Base-by-base conservation (phyloP, 2,329 filamentous ascomycete species). In the Madurella fahalii region DNA sequence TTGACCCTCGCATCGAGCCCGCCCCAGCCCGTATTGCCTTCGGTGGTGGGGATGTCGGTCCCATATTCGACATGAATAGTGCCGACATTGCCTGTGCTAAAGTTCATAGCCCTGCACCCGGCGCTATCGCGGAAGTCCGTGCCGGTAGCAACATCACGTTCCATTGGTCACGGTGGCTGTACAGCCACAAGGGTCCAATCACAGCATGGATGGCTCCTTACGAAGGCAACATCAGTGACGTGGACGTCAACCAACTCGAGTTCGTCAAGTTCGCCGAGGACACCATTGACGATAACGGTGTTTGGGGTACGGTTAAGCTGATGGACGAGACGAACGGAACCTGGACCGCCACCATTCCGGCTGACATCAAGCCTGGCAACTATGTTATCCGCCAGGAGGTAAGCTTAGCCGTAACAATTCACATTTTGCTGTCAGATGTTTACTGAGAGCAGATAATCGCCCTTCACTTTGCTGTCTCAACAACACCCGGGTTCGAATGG, bases 191-290 rank as follows among this genome's bases (percentile, higher is more conserved):
- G 47, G 57, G 57, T 1, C 57, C 57, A 13, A 58, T 58, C 46
- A 53, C 53, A 8, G 57, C 57, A 0, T 58, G 53, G 53, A 56
- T 58, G 57, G 57, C 57, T 1, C 57, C 53, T 5, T 58, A 58
- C 41, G 41, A 37, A 5, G 57, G 57, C 1, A 32, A 47, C 20
- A 31, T 58, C 4, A 30, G 41, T 0, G 32, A 53, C 20, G 51
- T 58, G 3, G 32, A 56, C 17, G 53, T 56, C 32, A 58, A 56
- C 37, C 13, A 58, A n/a, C 57, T 58, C 32, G 50, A 56, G 44
- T 58, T 58, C 42, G 51, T 58, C 50, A 58, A 58, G 37, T 45
- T 58, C 25, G 57, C 41, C 44, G 50, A 58, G 40, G 57, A 58
- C 12, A 44, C 50, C 4, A 12, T 46, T n/a, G 57, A 53, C 17